Evolutionary conservation across 192 early-diverging fungal genomes (phyloP).

Genomic region (Oehlia diaphana): DNA sequence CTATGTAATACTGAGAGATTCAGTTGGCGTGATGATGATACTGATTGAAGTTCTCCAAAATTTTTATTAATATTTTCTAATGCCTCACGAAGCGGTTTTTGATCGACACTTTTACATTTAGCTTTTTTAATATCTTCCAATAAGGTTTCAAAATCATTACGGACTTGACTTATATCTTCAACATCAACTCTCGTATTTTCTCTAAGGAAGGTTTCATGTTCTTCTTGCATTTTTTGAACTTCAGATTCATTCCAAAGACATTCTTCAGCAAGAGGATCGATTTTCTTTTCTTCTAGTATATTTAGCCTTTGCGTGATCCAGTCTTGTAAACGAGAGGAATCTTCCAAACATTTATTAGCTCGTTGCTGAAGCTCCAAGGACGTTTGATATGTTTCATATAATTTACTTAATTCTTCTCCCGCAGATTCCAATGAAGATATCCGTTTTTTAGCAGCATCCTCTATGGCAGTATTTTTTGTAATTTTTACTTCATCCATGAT

Average conservation of each 20-base stretch:
- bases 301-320: constrained; percentile 8
- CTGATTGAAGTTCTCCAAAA: constrained; percentile 13
- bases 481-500: constrained; percentile 18
- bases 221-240: constrained; percentile 18
- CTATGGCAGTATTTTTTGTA: constrained; percentile 3
- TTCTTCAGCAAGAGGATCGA: constrained; percentile 12
- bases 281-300: constrained; percentile 3
- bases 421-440: background rate
- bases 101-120: constrained; percentile 21
- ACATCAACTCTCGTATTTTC: constrained; percentile 21
- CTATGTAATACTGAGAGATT: constrained; percentile 6
- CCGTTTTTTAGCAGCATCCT: constrained; percentile 13
- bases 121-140: constrained; percentile 23
- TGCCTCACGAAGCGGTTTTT: background rate
- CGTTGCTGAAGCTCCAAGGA: constrained; percentile 19
- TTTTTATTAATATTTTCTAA: constrained; percentile 13
- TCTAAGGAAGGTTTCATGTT: constrained; percentile 17
- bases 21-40: constrained; percentile 10
- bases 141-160: constrained; percentile 16
- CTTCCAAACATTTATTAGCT: constrained; percentile 7
- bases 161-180: constrained; percentile 20
- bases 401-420: constrained; percentile 6
- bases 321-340: constrained; percentile 22
- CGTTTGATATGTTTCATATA: constrained; percentile 14
- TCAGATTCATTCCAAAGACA: constrained; percentile 4